Evolutionary conservation across 2,329 filamentous ascomycete genomes (phyloP).

Genomic region (Celoporthe dispersa): DNA sequence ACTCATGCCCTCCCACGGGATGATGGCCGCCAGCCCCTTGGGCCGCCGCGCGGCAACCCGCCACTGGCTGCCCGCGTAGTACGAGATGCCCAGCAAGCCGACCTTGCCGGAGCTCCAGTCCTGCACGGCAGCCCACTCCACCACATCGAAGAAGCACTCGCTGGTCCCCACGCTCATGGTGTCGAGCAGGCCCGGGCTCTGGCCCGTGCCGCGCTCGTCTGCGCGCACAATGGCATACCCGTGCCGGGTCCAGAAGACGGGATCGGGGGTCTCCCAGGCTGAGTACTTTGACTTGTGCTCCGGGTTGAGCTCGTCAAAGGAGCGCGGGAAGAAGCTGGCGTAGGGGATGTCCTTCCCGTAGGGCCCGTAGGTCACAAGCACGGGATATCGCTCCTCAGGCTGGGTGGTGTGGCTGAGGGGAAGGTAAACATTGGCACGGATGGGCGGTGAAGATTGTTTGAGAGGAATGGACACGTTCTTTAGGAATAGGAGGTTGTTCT

Average conservation of each 20-base stretch:
- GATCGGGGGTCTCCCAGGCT: conserved; percentile 64
- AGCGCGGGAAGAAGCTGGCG: conserved; percentile 45
- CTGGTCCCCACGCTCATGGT: conserved; percentile 54
- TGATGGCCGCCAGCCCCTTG: conserved; percentile 51
- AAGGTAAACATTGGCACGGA: conserved; percentile 39
- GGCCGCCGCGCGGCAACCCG: conserved; percentile 52
- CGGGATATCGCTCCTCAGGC: conserved; percentile 50
- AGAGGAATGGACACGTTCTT: conserved; percentile 38
- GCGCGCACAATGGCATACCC: conserved; percentile 61
- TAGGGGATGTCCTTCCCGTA: conserved; percentile 77
- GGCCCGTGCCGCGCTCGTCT: conserved; percentile 54
- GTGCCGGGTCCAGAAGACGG: conserved; percentile 57
- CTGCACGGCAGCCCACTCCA: conserved; percentile 55
- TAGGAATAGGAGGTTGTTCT: conserved; percentile 31
- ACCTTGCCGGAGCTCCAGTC: conserved; percentile 54
- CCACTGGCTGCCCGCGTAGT: conserved; percentile 54
- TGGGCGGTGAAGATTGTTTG: conserved; percentile 33
- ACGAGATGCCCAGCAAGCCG: conserved; percentile 52
- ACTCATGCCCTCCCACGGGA: conserved; percentile 58
- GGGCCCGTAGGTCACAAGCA: conserved; percentile 72
- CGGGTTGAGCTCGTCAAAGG: conserved; percentile 55
- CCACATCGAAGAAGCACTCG: conserved; percentile 53
- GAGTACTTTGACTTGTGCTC: conserved; percentile 58
- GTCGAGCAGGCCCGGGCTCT: conserved; percentile 52
- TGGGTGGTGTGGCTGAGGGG: conserved; percentile 30